Conservation (phyloP, 2,329 filamentous ascomycete species). For the Penicillium brevicompactum region DNA sequence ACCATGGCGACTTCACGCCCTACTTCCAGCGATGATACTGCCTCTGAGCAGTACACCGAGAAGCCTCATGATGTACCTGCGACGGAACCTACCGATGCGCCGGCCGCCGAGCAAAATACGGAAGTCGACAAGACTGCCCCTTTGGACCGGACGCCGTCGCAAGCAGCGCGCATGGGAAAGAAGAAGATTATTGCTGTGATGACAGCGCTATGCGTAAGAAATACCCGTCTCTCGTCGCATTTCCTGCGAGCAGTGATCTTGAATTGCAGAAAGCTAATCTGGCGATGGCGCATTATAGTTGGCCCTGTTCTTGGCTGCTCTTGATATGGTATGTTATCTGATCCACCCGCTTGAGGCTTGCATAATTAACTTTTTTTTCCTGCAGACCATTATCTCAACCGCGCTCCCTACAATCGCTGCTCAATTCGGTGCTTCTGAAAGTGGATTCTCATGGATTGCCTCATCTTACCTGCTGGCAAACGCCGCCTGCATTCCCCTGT, state of each 20-base stretch:
- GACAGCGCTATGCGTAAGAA: constrained; percentile 43
- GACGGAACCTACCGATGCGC: constrained; percentile 3
- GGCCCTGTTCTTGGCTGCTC: constrained; percentile 61
- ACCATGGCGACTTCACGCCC: constrained; percentile 5
- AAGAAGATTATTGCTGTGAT: constrained; percentile 46
- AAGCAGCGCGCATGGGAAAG: constrained; percentile 42
- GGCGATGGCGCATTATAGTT: constrained; percentile 37
- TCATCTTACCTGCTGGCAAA: constrained; percentile 50
- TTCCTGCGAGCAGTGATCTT: background rate
- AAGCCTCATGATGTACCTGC: constrained; percentile 11
- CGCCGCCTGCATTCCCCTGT: constrained; percentile 56
- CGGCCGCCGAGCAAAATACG: constrained; percentile 12
- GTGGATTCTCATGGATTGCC: constrained; percentile 53
- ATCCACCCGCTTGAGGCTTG: background rate
- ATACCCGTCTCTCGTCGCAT: background rate
- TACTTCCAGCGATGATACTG: constrained; percentile 18
- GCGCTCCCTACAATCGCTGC: constrained; percentile 48
- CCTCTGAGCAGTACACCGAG: constrained; percentile 8
- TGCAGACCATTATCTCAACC: constrained; percentile 48
- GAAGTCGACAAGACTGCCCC: constrained; percentile 11
- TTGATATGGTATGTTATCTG: constrained; percentile 55
- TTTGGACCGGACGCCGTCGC: constrained; percentile 38
- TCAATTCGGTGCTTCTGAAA: constrained; percentile 45
- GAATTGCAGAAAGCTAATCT: constrained; percentile 16
- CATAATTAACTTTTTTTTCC: background rate